Percentiles rank a stretch among this genome's conserved stretches.
Conservation (phyloP, 768 basidiomycete species). For the Mrakia hoshinonis region DNA sequence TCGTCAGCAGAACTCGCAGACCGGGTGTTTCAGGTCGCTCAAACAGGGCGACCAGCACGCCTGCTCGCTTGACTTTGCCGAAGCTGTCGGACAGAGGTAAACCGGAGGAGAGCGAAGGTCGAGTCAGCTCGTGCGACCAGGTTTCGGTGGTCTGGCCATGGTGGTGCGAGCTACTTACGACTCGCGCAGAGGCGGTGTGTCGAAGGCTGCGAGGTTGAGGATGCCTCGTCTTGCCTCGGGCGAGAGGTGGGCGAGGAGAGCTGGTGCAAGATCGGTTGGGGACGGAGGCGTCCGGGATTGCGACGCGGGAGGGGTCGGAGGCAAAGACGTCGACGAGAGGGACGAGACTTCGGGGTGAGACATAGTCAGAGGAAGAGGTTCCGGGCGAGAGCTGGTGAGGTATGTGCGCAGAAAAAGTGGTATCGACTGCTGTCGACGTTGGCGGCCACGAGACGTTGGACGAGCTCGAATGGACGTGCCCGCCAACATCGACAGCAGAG, state of each 20-base stretch:
- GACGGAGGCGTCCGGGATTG: background rate
- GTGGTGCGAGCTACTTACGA: background rate
- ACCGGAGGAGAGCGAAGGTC: background rate
- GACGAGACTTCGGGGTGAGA: background rate
- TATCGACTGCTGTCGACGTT: too few relatives aligned
- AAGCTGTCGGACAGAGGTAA: conserved; percentile 5
- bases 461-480: background rate
- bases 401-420: too few relatives aligned
- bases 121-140: background rate
- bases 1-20: conserved; percentile 24
- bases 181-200: background rate
- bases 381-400: too few relatives aligned
- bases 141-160: background rate
- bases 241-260: conserved; percentile 3
- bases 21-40: conserved; percentile 12
- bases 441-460: too few relatives aligned
- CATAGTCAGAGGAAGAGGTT: background rate
- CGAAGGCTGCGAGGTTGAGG: conserved; percentile 2
- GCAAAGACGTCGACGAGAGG: background rate
- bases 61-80: conserved; percentile 21
- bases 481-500: background rate
- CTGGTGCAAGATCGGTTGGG: background rate
- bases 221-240: background rate
- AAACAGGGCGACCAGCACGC: conserved; percentile 24
- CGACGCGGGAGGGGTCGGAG: background rate